Percentiles rank a stretch among this genome's conserved stretches.
phyloP scores from a whole-genome alignment of 148 eudicot species.

The Heliamphora exappendiculata region DNA sequence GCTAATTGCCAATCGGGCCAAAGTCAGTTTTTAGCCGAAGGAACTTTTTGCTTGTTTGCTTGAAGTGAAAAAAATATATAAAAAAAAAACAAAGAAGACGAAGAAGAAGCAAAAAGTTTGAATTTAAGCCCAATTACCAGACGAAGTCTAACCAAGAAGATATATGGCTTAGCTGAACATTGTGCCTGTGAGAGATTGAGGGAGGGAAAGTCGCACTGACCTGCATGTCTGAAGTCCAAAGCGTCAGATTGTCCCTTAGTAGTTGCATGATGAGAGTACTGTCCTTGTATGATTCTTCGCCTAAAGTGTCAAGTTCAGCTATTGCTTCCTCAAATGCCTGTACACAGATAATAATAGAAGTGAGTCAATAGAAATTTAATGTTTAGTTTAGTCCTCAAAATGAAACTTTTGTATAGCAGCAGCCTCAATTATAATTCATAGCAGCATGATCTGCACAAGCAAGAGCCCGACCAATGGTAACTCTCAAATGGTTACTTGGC shows the following conservation, averaged over 20 bases:
- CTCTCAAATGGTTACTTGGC: constrained; percentile 1
- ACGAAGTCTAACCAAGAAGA: background rate
- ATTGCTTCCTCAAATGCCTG: constrained; percentile 71
- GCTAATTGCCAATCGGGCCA: no score
- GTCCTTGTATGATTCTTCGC: constrained; percentile 64
- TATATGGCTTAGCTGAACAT: background rate
- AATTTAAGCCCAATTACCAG: no score
- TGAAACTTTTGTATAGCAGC: background rate
- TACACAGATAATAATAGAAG: background rate
- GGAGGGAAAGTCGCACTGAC: constrained; percentile 14
- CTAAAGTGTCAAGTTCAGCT: constrained; percentile 56
- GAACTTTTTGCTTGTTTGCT: no score
- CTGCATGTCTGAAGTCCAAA: constrained; percentile 64
- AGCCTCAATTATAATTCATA: background rate
- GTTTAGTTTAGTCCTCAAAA: background rate
- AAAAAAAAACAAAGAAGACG: no score
- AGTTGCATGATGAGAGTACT: constrained; percentile 67
- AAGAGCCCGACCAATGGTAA: background rate
- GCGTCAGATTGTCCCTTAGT: constrained; percentile 59
- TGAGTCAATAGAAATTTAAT: constrained; percentile 1
- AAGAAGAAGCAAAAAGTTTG: no score
- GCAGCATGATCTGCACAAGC: background rate
- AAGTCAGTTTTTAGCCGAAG: no score
- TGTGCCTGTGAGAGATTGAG: background rate
- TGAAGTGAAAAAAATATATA: no score